Conservation (phyloP, 73 alveolate species). For the Symbiodinium pilosum region DNA sequence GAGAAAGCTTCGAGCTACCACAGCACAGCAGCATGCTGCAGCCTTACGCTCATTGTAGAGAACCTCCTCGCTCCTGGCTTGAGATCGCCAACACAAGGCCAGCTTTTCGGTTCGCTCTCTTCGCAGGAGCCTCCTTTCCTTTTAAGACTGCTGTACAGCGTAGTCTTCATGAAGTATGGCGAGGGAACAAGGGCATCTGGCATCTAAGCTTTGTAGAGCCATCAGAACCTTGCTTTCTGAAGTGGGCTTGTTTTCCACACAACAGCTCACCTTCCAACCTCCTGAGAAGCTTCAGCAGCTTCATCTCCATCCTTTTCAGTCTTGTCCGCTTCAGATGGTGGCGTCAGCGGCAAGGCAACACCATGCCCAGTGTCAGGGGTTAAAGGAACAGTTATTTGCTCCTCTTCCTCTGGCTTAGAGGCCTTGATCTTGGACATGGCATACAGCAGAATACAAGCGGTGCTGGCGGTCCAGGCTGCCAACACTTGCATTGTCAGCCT, state of each 20-base stretch:
- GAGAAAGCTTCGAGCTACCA: not conserved
- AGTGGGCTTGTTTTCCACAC: too few species aligned
- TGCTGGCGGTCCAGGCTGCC: constrained; percentile 90
- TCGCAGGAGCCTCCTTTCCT: too few species aligned
- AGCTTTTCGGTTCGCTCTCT: too few species aligned
- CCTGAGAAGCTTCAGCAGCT: not conserved
- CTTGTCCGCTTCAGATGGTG: not conserved
- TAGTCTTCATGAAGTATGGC: not conserved
- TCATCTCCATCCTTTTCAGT: not conserved
- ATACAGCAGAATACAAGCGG: constrained; percentile 72
- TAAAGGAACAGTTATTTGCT: too few species aligned
- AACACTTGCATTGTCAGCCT: constrained; percentile 63
- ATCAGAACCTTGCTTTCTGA: too few species aligned
- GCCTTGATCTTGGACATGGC: constrained; percentile 71
- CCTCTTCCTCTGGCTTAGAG: not conserved
- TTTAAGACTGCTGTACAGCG: too few species aligned
- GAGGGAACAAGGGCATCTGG: not conserved
- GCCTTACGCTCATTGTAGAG: constrained; percentile 67
- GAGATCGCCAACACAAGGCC: too few species aligned
- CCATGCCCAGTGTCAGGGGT: not conserved
- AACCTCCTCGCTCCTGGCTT: constrained; percentile 90
- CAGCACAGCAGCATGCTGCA: not conserved
- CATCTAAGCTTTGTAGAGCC: not conserved
- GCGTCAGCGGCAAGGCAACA: not conserved
- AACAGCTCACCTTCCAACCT: too few species aligned